A percentile compares a stretch with the other conserved stretches of the same genome.
Conservation (phyloP, 1,284 basidiomycete genomes). For the Erythrobasidium hasegawianum region DNA sequence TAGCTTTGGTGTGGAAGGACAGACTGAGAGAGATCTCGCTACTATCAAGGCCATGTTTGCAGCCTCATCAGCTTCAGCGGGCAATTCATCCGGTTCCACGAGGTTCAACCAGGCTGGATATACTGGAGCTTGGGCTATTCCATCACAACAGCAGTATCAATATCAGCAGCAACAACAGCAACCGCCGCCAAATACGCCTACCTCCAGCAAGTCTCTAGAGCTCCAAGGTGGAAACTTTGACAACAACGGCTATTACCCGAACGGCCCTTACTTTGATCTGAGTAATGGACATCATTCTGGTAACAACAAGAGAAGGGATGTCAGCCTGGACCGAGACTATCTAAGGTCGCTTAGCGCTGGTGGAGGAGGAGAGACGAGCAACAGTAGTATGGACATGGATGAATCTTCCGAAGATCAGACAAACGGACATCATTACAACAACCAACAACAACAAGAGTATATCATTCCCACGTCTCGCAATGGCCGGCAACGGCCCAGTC, state of each 20-base stretch:
- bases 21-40: constrained; percentile 27
- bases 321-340: constrained; percentile 19
- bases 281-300: background rate
- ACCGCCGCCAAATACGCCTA: constrained; percentile 32
- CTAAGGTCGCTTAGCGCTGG: background rate
- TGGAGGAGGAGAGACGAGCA: background rate
- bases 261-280: constrained; percentile 16
- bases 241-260: background rate
- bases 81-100: too few species aligned
- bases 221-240: constrained; percentile 14
- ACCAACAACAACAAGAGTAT: too few species aligned
- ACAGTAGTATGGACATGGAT: background rate
- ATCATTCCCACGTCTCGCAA: too few species aligned
- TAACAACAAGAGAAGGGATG: constrained; percentile 9
- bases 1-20: constrained; percentile 25
- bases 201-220: constrained; percentile 24
- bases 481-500: too few species aligned
- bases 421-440: too few species aligned
- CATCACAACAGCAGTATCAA: background rate
- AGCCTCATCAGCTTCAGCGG: background rate
- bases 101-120: too few species aligned
- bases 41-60: constrained; percentile 33
- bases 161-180: constrained; percentile 14
- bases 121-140: background rate
- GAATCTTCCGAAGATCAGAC: background rate